A percentile compares a stretch with the other conserved stretches of the same genome.
phyloP scores from a whole-genome alignment of 441 rosid genomes.

The Omphalea diandra region DNA sequence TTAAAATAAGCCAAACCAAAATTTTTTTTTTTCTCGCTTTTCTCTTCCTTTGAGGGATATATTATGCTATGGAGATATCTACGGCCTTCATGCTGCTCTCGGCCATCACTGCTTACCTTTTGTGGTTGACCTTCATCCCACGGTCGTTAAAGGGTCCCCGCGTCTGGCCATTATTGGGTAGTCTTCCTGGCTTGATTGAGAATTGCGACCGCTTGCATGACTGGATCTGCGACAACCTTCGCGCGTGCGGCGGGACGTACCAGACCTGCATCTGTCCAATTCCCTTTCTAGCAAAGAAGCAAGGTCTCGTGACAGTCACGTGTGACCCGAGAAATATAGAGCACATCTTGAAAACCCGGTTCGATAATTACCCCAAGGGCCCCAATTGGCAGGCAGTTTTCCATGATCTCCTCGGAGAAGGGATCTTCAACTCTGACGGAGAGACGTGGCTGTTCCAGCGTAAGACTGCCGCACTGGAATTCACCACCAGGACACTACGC shows the following conservation, averaged over 20 bases:
- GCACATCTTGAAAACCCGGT: constrained; percentile 83
- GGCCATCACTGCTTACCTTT: constrained; percentile 65
- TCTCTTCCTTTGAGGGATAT: no score
- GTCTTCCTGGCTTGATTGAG: constrained; percentile 88
- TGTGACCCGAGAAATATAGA: constrained; percentile 89
- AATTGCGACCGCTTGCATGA: constrained; percentile 91
- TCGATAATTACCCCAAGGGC: constrained; percentile 94
- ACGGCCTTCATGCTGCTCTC: constrained; percentile 62
- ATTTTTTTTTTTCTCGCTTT: no score
- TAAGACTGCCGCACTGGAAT: constrained; percentile 93
- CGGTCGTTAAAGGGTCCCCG: constrained; percentile 85
- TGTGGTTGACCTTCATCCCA: constrained; percentile 92
- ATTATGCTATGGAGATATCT: constrained; percentile 53
- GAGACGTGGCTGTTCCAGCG: constrained; percentile 95
- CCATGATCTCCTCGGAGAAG: constrained; percentile 88
- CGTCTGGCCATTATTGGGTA: constrained; percentile 87
- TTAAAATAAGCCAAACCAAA: neutral
- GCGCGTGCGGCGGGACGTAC: constrained; percentile 92
- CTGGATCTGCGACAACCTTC: constrained; percentile 95
- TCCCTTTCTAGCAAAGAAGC: constrained; percentile 74
- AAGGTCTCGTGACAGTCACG: constrained; percentile 97
- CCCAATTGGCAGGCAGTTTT: constrained; percentile 98
- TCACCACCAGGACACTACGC: constrained; percentile 96
- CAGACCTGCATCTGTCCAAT: constrained; percentile 94
- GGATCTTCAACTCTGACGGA: constrained; percentile 92